Percentiles rank a stretch among this genome's conserved stretches.
Evolutionary conservation across 2,329 filamentous ascomycete species (phyloP).

Genomic region (Elsinoe fawcettii): DNA sequence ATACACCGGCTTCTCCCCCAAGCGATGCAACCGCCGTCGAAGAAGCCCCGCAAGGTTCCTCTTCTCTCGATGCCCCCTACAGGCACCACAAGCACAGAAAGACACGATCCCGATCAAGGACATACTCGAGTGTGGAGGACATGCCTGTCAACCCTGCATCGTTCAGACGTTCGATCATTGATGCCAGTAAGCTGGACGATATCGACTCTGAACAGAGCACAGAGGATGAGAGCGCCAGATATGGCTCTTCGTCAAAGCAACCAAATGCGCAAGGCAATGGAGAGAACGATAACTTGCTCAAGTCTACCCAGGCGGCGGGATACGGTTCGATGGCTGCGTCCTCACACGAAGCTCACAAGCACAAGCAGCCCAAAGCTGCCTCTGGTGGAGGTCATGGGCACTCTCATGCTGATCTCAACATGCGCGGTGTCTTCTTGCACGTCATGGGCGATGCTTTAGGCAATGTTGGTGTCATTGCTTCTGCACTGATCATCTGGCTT

Average conservation of each 20-base stretch:
- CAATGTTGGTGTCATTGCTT: constrained; percentile 76
- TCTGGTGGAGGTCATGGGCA: constrained; percentile 61
- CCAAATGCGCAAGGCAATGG: constrained; percentile 38
- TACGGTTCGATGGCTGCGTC: constrained; percentile 22
- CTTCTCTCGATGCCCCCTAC: constrained; percentile 29
- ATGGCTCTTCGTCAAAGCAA: constrained; percentile 23
- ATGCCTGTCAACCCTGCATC: constrained; percentile 82
- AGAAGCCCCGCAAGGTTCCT: constrained; percentile 16
- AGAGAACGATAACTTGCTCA: constrained; percentile 30
- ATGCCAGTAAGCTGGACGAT: constrained; percentile 59
- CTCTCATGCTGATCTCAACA: constrained; percentile 83
- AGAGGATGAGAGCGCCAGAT: constrained; percentile 49
- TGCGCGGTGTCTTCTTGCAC: constrained; percentile 67
- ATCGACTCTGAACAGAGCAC: constrained; percentile 48
- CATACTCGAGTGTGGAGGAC: constrained; percentile 53
- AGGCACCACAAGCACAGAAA: constrained; percentile 50
- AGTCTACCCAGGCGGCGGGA: constrained; percentile 28
- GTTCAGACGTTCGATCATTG: constrained; percentile 87
- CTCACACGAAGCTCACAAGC: constrained; percentile 57
- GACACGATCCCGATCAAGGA: constrained; percentile 51
- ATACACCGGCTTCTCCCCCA: constrained; percentile 19
- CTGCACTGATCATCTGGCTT: constrained; percentile 84
- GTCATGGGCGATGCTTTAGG: constrained; percentile 76
- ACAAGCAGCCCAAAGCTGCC: constrained; percentile 59
- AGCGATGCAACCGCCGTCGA: constrained; percentile 27